Evolutionary conservation across 164 flowering plant species (phyloP).

Genomic region (Vitis riparia): DNA sequence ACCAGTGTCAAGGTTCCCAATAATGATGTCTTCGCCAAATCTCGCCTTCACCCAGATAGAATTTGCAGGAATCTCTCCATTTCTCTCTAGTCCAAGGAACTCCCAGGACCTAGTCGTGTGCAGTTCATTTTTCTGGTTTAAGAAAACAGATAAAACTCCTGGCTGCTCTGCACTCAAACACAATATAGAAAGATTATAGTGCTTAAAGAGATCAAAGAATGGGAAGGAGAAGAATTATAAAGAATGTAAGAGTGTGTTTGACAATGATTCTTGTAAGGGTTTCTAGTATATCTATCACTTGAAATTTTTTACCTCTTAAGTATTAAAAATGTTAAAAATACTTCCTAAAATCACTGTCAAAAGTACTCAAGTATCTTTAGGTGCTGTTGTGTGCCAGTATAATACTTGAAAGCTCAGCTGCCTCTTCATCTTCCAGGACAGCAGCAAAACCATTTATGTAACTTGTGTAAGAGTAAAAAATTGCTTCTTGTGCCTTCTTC

Average conservation of each 20-base stretch:
- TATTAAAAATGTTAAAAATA: too few relatives aligned
- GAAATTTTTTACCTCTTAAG: too few relatives aligned
- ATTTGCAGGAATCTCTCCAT: conserved; percentile 11
- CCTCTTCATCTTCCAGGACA: conserved; percentile 31
- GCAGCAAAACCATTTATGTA: conserved; percentile 51
- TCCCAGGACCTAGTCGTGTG: conserved; percentile 49
- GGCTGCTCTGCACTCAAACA: conserved; percentile 25
- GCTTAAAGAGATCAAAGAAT: too few relatives aligned
- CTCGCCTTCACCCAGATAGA: conserved; percentile 17
- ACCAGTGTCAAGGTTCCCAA: conserved; percentile 42
- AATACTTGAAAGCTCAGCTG: conserved; percentile 14
- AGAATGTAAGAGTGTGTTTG: too few relatives aligned
- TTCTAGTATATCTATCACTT: too few relatives aligned
- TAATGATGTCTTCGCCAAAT: conserved; percentile 15
- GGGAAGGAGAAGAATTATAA: too few relatives aligned
- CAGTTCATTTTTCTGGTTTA: conserved; percentile 13
- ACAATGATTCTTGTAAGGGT: too few relatives aligned
- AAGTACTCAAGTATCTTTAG: too few relatives aligned
- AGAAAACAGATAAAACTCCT: conserved; percentile 36
- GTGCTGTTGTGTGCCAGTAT: too few relatives aligned
- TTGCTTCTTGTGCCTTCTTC: conserved; percentile 31
- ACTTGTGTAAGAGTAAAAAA: conserved; percentile 31
- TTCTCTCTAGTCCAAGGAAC: conserved; percentile 18
- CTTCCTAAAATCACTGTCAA: too few relatives aligned
- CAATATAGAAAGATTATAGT: not conserved